phyloP scores from a whole-genome alignment of 495 filamentous ascomycete genomes.

The Penicillium canescens region DNA sequence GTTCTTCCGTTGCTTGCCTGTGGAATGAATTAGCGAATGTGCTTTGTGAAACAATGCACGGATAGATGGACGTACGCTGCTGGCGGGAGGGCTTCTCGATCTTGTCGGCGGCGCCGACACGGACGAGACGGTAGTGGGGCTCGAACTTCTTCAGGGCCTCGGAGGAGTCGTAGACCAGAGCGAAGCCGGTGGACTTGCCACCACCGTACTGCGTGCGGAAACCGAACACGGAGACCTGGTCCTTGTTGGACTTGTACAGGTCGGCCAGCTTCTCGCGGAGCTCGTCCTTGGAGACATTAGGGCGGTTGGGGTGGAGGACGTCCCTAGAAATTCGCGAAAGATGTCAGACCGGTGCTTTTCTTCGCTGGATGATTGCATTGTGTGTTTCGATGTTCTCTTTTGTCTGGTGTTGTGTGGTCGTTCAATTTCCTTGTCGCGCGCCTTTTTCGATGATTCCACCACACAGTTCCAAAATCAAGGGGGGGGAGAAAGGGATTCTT shows the following conservation, averaged over 20 bases:
- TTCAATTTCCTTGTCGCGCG: slow-evolving; percentile 17
- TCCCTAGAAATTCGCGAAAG: slow-evolving; percentile 60
- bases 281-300: slow-evolving; percentile 98
- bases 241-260: slow-evolving; percentile 97
- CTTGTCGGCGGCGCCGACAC: slow-evolving; percentile 87
- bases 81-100: slow-evolving; percentile 95
- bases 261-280: slow-evolving; percentile 91
- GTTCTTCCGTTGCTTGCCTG: slow-evolving; percentile 99
- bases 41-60: background rate
- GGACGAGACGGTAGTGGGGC: slow-evolving; percentile 93
- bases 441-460: slow-evolving; percentile 7
- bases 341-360: slow-evolving; percentile 26
- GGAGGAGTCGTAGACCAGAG: slow-evolving; percentile 93
- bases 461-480: slow-evolving; percentile 11
- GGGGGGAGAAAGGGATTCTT: slow-evolving; percentile 48
- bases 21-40: slow-evolving; percentile 17
- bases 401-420: slow-evolving; percentile 4
- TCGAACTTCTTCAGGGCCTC: slow-evolving; percentile 99
- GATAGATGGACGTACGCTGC: slow-evolving; percentile 79
- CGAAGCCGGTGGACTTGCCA: slow-evolving; percentile 99
- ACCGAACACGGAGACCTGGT: slow-evolving; percentile 94
- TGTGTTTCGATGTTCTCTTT: slow-evolving; percentile 10
- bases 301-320: slow-evolving; percentile 96
- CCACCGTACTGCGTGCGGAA: slow-evolving; percentile 99
- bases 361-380: slow-evolving; percentile 3